Base-by-base conservation (phyloP, 768 basidiomycete genomes). In the Leccinum variicolor region DNA sequence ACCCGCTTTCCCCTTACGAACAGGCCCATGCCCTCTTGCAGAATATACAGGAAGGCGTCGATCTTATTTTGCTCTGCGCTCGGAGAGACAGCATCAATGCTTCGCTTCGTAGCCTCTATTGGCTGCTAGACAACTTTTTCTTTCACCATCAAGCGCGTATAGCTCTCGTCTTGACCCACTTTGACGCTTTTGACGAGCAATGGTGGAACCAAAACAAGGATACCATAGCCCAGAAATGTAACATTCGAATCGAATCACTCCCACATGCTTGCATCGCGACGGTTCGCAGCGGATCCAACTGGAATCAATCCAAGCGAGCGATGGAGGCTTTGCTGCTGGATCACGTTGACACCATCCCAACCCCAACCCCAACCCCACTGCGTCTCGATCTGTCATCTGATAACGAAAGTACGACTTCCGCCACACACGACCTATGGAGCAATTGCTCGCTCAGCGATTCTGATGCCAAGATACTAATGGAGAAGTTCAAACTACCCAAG, bases 11-110 rank as follows among this genome's bases (percentile, higher is more conserved):
- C 33, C 70, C 61, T 41, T 74, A 65, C 33, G 66, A 66, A 43
- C 62, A 75, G 23, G 66, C 73, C 0, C 66, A 74, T 29, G 28
- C 62, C 7, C 69, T 80, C 21, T 60, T 81, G 59, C 63, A 57
- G 45, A 66, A 57, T 23, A 57, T 79, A 29, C 58, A 63, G 21
- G 55, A 61, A 2, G 77, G 79, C 2, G 65, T 80, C 19, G 74
- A 69, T 57, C 73, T 80, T 25, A 64, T 80, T 26, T 61, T 79
- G 1, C 77, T 72, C 54, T 73, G 73, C 53, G 68, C 77, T 57
- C 72, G 74, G 19, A 74, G 65, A 21, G 74, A 75, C 2, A 64
- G 73, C 17, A 69, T 77, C 66, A 74, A 63, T 23, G 69, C 70
- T 9, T 63, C 71, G 4, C 62, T 71, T 19, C 62, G 68, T 19